A percentile compares a stretch with the other conserved stretches of the same genome.
Evolutionary conservation across 139 green algal genomes (phyloP).

Genomic region (Asterochloris erici): DNA sequence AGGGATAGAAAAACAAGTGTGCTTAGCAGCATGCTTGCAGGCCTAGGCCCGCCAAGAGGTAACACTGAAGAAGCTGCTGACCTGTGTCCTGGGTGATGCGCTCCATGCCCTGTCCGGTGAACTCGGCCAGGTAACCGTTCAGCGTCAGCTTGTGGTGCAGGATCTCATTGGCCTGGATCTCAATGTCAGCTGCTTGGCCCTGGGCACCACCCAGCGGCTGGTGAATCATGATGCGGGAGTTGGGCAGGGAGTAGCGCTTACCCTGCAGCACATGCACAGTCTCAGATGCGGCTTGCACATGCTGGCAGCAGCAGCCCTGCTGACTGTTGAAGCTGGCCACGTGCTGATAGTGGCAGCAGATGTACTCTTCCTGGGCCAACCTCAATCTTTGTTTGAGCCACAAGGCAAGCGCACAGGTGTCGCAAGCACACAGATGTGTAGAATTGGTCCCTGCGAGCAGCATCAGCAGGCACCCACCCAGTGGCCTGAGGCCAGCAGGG

Average conservation of each 20-base stretch:
- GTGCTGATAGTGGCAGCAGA: too few species aligned
- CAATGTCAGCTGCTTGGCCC: conserved; percentile 99
- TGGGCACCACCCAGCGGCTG: conserved; percentile 97
- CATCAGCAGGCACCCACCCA: too few species aligned
- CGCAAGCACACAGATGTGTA: too few species aligned
- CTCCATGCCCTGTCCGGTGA: conserved; percentile 93
- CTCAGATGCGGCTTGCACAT: too few species aligned
- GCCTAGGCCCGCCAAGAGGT: neutral
- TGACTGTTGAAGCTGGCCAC: too few species aligned
- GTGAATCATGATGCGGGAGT: conserved; percentile 99
- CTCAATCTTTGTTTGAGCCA: too few species aligned
- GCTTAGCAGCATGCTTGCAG: neutral
- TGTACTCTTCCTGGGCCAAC: too few species aligned
- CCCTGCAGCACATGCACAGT: conserved; percentile 45
- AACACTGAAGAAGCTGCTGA: neutral
- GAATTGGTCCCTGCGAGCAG: too few species aligned
- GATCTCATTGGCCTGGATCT: conserved; percentile 99
- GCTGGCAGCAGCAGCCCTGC: too few species aligned
- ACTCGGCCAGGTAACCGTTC: conserved; percentile 97
- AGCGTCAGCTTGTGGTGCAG: conserved; percentile 99
- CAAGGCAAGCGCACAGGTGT: too few species aligned
- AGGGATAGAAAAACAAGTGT: neutral
- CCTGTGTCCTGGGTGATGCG: conserved; percentile 90
- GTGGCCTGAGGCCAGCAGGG: too few species aligned
- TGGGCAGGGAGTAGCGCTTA: conserved; percentile 96